A percentile compares a stretch with the other conserved stretches of the same genome.
Conservation (phyloP, 306 rosid species). For the Delonix regia region DNA sequence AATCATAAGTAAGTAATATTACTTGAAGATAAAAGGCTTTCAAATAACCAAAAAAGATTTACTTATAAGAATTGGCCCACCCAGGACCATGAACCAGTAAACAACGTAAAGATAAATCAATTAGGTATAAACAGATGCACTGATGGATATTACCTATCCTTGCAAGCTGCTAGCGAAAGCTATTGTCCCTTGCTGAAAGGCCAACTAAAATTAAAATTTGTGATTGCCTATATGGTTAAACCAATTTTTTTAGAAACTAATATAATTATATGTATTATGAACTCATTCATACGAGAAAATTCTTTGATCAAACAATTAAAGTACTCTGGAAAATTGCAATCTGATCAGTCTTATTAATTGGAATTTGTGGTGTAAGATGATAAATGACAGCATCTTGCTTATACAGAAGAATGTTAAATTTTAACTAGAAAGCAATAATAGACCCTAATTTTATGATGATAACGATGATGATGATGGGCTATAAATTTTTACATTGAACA, state of each 20-base stretch:
- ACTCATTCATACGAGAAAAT: neutral
- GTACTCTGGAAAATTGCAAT: neutral
- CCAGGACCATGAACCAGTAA: conserved; percentile 22
- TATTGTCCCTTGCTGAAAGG: conserved; percentile 12
- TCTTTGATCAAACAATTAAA: neutral
- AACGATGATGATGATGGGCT: neutral
- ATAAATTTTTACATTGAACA: neutral
- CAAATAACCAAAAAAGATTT: neutral
- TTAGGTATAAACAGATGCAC: neutral
- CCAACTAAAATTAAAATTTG: conserved; percentile 12
- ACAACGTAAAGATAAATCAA: conserved; percentile 23
- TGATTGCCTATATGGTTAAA: neutral
- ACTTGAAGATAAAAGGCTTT: neutral
- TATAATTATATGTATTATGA: too few species aligned
- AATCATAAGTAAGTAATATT: conserved; percentile 28
- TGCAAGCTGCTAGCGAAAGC: conserved; percentile 1
- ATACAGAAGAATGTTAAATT: neutral
- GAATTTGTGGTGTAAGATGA: neutral
- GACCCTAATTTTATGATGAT: neutral
- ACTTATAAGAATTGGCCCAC: conserved; percentile 9
- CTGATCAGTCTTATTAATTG: neutral
- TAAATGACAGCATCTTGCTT: neutral
- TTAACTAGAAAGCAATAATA: neutral
- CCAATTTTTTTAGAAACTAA: too few species aligned
- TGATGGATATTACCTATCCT: conserved; percentile 2